phyloP scores from a whole-genome alignment of 2,329 filamentous ascomycete genomes.

The Ophiostoma sp. region DNA sequence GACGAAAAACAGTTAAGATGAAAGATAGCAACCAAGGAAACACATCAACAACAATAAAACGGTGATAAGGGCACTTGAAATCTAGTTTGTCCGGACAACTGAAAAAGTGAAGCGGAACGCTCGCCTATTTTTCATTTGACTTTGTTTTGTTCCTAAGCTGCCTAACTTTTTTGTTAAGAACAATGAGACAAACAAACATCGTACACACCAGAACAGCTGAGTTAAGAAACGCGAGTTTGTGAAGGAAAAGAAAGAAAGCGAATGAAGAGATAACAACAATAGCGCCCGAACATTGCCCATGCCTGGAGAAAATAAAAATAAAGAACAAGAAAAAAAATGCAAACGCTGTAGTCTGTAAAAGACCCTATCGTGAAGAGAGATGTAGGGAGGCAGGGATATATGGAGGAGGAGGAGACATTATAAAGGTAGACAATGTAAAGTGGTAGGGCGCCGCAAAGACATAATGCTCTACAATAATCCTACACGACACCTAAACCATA shows the following conservation, averaged over 20 bases:
- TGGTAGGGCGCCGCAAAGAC: not conserved
- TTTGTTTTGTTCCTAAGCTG: conserved; percentile 1
- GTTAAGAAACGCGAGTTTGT: not conserved
- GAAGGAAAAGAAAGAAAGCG: not conserved
- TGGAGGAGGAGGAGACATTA: not conserved
- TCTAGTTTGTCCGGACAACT: not conserved
- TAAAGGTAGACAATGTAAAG: not conserved
- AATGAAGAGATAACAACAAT: not conserved
- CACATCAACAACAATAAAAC: not conserved
- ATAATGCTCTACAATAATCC: conserved; percentile 6
- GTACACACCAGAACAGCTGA: not conserved
- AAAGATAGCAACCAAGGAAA: not conserved
- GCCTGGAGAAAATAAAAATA: not conserved
- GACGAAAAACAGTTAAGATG: not conserved
- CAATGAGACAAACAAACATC: not conserved
- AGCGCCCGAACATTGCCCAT: conserved; percentile 6
- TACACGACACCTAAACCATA: conserved; percentile 6
- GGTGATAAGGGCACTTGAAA: not conserved
- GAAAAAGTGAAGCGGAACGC: not conserved
- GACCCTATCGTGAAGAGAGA: conserved; percentile 7
- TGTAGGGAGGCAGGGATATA: not conserved
- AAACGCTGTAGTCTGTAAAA: not conserved
- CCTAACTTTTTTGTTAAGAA: not conserved
- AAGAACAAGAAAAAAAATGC: not conserved
- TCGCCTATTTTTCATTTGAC: not conserved